Evolutionary conservation across 177 flowering plant species (phyloP).

Genomic region (Vitis hybrid): DNA sequence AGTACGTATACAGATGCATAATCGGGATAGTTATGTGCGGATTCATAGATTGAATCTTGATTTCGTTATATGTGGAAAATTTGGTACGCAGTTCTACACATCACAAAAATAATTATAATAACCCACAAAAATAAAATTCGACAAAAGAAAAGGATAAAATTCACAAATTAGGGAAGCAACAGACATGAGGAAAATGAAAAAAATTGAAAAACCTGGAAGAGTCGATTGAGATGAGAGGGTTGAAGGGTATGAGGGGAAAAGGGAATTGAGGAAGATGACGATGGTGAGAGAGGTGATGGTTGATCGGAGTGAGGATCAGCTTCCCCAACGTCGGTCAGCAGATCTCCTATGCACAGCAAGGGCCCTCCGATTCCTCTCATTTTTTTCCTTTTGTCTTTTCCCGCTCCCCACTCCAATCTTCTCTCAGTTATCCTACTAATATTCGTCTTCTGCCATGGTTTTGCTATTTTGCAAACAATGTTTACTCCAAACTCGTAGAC

Average conservation of each 20-base stretch:
- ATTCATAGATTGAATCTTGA: no score
- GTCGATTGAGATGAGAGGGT: conserved; percentile 39
- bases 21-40: no score
- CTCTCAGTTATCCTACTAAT: no score
- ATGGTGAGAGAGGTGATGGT: conserved; percentile 7
- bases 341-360: conserved; percentile 71
- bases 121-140: not conserved
- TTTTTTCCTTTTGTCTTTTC: conserved; percentile 7
- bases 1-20: no score
- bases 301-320: conserved; percentile 11
- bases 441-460: no score
- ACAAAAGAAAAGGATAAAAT: not conserved
- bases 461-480: no score
- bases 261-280: conserved; percentile 24
- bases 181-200: not conserved
- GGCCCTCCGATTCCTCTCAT: conserved; percentile 88
- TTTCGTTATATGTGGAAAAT: no score
- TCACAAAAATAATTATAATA: no score
- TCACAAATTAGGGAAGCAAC: not conserved
- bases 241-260: conserved; percentile 11
- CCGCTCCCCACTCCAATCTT: not conserved
- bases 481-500: no score
- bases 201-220: conserved; percentile 42
- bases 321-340: conserved; percentile 66
- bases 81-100: no score